Percentiles rank a stretch among this genome's conserved stretches.
Evolutionary conservation across 805 yeast genomes (phyloP).

Genomic region (Myxozyma mucilagina): DNA sequence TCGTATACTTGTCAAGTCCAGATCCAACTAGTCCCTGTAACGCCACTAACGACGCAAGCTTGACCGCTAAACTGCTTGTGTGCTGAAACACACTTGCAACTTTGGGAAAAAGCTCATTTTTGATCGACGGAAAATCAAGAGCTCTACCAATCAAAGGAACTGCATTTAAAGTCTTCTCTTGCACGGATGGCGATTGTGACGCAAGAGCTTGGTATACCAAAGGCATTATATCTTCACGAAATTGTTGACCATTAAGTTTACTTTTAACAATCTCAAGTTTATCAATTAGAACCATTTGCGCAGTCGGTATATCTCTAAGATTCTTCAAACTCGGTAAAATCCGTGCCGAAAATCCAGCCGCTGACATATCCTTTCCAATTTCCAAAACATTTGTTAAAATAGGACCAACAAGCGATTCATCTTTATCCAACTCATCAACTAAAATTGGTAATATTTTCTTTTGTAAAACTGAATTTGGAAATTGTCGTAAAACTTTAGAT

Average conservation of each 20-base stretch:
- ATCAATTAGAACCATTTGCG: conserved; percentile 50
- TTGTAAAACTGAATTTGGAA: conserved; percentile 58
- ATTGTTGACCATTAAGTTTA: conserved; percentile 55
- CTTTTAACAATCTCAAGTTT: conserved; percentile 51
- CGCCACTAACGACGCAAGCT: conserved; percentile 62
- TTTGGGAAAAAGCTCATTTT: conserved; percentile 72
- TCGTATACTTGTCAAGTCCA: conserved; percentile 67
- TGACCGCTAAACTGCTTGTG: conserved; percentile 80
- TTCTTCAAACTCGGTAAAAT: conserved; percentile 51
- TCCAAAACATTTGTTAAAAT: conserved; percentile 58
- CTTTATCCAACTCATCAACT: conserved; percentile 49
- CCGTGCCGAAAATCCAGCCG: conserved; percentile 72
- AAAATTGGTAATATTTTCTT: conserved; percentile 76
- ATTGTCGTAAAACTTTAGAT: conserved; percentile 52
- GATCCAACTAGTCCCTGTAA: conserved; percentile 60
- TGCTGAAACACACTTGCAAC: conserved; percentile 73
- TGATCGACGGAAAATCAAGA: conserved; percentile 68
- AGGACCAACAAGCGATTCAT: conserved; percentile 46
- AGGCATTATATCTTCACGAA: conserved; percentile 51
- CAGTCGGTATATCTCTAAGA: conserved; percentile 42
- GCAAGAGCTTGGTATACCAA: conserved; percentile 43
- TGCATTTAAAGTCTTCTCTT: conserved; percentile 54
- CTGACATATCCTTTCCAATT: conserved; percentile 68
- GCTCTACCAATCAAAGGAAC: conserved; percentile 47
- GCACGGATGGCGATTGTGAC: conserved; percentile 45